phyloP scores from a whole-genome alignment of 2,329 filamentous ascomycete genomes.

The Diaporthe batatas region DNA sequence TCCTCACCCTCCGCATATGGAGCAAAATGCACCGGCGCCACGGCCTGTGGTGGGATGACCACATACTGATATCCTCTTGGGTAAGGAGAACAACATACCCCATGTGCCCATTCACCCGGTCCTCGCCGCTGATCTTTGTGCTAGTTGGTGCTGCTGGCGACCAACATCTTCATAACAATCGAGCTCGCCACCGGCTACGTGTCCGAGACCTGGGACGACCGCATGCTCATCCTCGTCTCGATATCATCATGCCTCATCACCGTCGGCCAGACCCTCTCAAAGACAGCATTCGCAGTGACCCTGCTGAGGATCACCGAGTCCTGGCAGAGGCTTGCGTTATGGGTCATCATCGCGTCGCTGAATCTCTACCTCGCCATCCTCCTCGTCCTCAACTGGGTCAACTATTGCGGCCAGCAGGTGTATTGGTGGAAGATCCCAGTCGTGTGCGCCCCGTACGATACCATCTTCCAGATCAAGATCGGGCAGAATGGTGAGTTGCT shows the following conservation, averaged over 20 bases:
- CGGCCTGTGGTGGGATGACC: constrained; percentile 44
- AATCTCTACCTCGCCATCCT: constrained; percentile 62
- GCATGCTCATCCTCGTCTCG: constrained; percentile 66
- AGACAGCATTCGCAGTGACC: constrained; percentile 55
- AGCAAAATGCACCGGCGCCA: constrained; percentile 38
- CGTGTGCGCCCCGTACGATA: constrained; percentile 56
- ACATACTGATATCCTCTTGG: constrained; percentile 44
- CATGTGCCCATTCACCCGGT: no score
- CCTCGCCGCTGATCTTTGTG: constrained; percentile 14
- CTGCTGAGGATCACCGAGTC: constrained; percentile 57
- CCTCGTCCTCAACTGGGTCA: constrained; percentile 63
- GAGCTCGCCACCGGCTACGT: constrained; percentile 66
- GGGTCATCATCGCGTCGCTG: constrained; percentile 64
- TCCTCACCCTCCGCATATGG: constrained; percentile 44
- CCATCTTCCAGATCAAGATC: constrained; percentile 61
- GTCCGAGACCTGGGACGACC: constrained; percentile 60
- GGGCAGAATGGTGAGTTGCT: constrained; percentile 61
- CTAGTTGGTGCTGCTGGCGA: constrained; percentile 57
- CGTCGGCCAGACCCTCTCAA: constrained; percentile 53
- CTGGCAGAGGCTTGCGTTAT: constrained; percentile 58
- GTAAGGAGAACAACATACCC: constrained; percentile 40
- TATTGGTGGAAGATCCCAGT: constrained; percentile 61
- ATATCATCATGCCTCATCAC: constrained; percentile 55
- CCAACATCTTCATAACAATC: constrained; percentile 60
- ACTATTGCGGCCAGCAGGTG: constrained; percentile 56